Evolutionary conservation across 1,139 yeast species (phyloP).

Genomic region (Martiniozyma asiatica): DNA sequence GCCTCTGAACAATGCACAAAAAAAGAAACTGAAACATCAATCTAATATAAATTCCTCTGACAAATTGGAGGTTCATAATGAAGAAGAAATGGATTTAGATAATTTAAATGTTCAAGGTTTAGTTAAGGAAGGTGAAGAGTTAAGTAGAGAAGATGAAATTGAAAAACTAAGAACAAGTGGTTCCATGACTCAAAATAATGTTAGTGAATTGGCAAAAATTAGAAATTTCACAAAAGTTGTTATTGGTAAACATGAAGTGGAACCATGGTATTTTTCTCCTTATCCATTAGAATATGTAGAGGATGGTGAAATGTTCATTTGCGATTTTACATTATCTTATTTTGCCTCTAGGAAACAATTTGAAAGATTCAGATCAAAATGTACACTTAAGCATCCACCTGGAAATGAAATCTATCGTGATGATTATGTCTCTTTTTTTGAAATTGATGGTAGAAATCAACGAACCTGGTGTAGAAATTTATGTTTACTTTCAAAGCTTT

Average conservation of each 20-base stretch:
- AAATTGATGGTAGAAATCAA: slow-evolving; percentile 91
- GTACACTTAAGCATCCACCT: slow-evolving; percentile 88
- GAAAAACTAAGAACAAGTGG: slow-evolving; percentile 87
- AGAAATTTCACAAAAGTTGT: slow-evolving; percentile 68
- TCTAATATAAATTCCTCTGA: neutral
- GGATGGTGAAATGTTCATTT: slow-evolving; percentile 76
- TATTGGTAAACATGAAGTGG: slow-evolving; percentile 84
- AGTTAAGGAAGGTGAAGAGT: slow-evolving; percentile 52
- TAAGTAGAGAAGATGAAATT: slow-evolving; percentile 81
- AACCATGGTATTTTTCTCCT: slow-evolving; percentile 98
- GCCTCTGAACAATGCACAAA: slow-evolving; percentile 9
- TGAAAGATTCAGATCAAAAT: slow-evolving; percentile 78
- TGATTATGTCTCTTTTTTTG: slow-evolving; percentile 74
- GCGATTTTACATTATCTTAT: slow-evolving; percentile 82
- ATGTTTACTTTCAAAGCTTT: slow-evolving; percentile 76
- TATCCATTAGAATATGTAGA: slow-evolving; percentile 81
- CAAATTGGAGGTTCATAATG: slow-evolving; percentile 15
- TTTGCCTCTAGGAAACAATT: slow-evolving; percentile 86
- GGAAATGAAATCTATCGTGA: slow-evolving; percentile 96
- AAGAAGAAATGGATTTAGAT: slow-evolving; percentile 79
- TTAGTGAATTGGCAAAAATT: slow-evolving; percentile 80
- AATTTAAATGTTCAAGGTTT: slow-evolving; percentile 76
- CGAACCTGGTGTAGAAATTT: slow-evolving; percentile 94
- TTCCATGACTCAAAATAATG: slow-evolving; percentile 77
- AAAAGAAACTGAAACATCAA: slow-evolving; percentile 4